Evolutionary conservation across 352 stramenopile genomes (phyloP), one percentile per base, ranked within the genome.

Genomic region (Globisporangium cylindrosporum): DNA sequence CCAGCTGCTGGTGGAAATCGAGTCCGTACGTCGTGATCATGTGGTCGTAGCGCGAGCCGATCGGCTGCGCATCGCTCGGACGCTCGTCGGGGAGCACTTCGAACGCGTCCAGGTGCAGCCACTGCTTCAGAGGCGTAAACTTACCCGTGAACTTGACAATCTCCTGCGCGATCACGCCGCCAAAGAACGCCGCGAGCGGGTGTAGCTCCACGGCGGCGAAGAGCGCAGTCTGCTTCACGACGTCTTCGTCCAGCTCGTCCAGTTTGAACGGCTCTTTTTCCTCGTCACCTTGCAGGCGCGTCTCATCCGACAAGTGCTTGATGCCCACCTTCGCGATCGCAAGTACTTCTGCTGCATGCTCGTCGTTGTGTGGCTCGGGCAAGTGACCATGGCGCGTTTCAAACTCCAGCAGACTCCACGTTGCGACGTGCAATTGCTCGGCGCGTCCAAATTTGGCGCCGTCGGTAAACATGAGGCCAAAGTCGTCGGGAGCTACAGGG

Each of bases 141-240:
- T 95, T 95, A 59, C 88, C 88, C 48, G 88, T 95, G 59, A 94
- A 94, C 70, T 95, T 95, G 59, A 95, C 88, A n/a, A 95, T 81
- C 76, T 95, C 88, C 60, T 95, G 88, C 8, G 88, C 88, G 65
- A 95, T 68, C 46, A 95, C 79, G 46, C 88, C 88, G 59, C 88
- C 88, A 69, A 88, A 95, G 61, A 93, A 95, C 22, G 88, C 88
- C 55, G 88, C 84, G 58, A 95, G 69, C 25, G 88, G 88, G 58
- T 95, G 88, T n/a, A 95, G 65, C 67, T 95, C 88, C 10, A 95
- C 71, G 9, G 79, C 68, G 3, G 84, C 77, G 27, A 80, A 91
- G 43, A 90, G 62, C 3, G 82, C 80, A 1, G 82, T 79, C 60
- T 91, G 78, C 41, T 77, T 83, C 12, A 86, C 73, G 14, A 92